phyloP scores from a whole-genome alignment of 768 basidiomycete species.

The Termitomyces sp. region DNA sequence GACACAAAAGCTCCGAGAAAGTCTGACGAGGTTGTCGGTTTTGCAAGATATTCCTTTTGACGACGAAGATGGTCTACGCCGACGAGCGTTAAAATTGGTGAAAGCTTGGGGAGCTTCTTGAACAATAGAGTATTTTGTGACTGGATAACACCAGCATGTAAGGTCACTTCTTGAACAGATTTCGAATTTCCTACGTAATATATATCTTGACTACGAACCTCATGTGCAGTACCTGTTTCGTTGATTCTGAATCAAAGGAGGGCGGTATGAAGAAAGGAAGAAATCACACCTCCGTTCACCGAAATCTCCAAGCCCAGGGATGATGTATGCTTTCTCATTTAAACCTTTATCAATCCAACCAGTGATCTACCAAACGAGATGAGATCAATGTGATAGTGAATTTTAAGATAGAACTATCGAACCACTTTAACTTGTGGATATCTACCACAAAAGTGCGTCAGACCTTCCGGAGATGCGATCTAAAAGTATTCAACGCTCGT shows the following conservation, averaged over 20 bases:
- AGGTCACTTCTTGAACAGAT: neutral
- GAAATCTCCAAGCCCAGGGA: conserved; percentile 97
- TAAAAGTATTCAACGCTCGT: conserved; percentile 25
- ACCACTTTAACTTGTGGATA: conserved; percentile 81
- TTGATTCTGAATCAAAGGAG: neutral
- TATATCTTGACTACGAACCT: neutral
- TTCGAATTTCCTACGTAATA: neutral
- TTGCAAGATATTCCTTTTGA: conserved; percentile 14
- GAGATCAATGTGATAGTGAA: neutral
- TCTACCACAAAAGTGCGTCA: conserved; percentile 71
- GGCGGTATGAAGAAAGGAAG: neutral
- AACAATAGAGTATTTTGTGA: neutral
- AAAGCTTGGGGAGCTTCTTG: conserved; percentile 1
- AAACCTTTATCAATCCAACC: conserved; percentile 95
- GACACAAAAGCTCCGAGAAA: conserved; percentile 9
- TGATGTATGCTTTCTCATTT: conserved; percentile 88
- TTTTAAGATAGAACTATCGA: conserved; percentile 26
- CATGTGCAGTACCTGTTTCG: conserved; percentile 4
- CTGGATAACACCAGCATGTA: neutral
- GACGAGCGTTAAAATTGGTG: conserved; percentile 4
- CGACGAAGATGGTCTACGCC: conserved; percentile 12
- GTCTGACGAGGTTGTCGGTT: conserved; percentile 8
- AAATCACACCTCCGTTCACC: conserved; percentile 73
- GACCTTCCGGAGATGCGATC: conserved; percentile 91
- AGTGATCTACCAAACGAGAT: conserved; percentile 58